Base-by-base conservation (phyloP, 129 eudicot genomes). In the Escallonia herrerae region DNA sequence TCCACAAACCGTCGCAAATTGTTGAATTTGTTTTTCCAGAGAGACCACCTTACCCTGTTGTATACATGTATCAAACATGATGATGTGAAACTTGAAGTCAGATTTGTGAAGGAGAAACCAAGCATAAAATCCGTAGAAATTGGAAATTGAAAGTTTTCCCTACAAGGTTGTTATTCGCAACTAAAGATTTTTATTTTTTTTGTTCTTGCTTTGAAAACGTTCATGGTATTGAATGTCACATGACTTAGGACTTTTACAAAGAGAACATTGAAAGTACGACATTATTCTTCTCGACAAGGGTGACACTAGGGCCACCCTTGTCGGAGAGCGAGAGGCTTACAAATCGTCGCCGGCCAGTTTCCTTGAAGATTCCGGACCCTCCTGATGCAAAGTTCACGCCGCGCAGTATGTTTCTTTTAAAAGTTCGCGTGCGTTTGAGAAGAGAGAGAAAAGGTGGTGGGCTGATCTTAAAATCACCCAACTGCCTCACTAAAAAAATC, bases 381-480 rank as follows among this genome's bases (percentile, higher is more conserved):
- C 74, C 87, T 0, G 87, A 83, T 49, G 88, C 88, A 5, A 83
- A 83, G 69, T 76, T 83, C 14, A 51, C 82, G 44, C 88, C 88
- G 44, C 61, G 82, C 15, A 83, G 72, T 69, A 83, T 5, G 38
- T 73, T 51, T 15, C 75, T 64, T 47, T 65, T 76, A 51, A 79
- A 76, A 12, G 60, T 69, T 5, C 37, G 3, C 44, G 22, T 57
- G 7, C 40, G 69, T 2, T 41, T 38, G 4, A 83, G 60, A 40
- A 83, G 79, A 46, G 69, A 52, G 56, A 83, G 72, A 64, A 79
- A 83, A 46, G 89, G 84, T 62, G 77, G 84, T 38, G 84, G 84
- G 56, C 84, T 83, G 61, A 62, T 15, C 76, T 56, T 42, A 43
- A 65, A 56, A 58, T 61, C 55, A 47, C 84, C 82, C 68, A 83